Evolutionary conservation across 306 rosid species (phyloP).

Genomic region (Trifolium subterraneum): DNA sequence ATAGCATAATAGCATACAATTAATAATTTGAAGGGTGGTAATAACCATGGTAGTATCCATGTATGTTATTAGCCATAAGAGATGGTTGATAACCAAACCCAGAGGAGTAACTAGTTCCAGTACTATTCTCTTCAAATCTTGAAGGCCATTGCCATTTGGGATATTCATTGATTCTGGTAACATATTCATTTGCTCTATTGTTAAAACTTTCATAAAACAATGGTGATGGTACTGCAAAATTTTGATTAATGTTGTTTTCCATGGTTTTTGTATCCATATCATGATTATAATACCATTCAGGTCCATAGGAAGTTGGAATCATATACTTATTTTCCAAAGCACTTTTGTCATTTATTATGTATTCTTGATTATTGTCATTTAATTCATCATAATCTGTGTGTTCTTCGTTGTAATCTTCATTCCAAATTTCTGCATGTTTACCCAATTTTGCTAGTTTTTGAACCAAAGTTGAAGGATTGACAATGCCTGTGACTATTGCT

Average conservation of each 20-base stretch:
- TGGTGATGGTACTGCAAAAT: slow-evolving; percentile 27
- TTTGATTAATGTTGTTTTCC: not conserved
- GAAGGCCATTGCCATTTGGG: slow-evolving; percentile 6
- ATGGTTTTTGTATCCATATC: too few species aligned
- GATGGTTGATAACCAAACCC: slow-evolving; percentile 34
- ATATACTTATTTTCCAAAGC: slow-evolving; percentile 38
- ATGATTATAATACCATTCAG: not conserved
- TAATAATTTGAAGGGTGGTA: not conserved
- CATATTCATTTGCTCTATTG: slow-evolving; percentile 1
- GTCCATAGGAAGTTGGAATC: slow-evolving; percentile 22
- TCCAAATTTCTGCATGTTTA: slow-evolving; percentile 62
- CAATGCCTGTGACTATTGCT: slow-evolving; percentile 53
- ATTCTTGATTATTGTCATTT: slow-evolving; percentile 35
- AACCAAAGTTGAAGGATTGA: slow-evolving; percentile 54
- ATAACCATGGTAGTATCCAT: slow-evolving; percentile 27
- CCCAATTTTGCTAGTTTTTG: slow-evolving; percentile 54
- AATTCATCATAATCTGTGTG: slow-evolving; percentile 9
- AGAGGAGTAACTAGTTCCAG: not conserved
- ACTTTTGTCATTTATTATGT: slow-evolving; percentile 15
- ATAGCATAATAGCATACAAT: not conserved
- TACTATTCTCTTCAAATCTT: slow-evolving; percentile 25
- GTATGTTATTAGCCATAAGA: slow-evolving; percentile 9
- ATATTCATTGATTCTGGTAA: slow-evolving; percentile 1
- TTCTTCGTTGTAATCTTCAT: slow-evolving; percentile 42
- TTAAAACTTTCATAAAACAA: slow-evolving; percentile 25